A percentile compares a stretch with the other conserved stretches of the same genome.
Conservation (phyloP, 2,329 filamentous ascomycete species). For the Fusarium vanettenii region DNA sequence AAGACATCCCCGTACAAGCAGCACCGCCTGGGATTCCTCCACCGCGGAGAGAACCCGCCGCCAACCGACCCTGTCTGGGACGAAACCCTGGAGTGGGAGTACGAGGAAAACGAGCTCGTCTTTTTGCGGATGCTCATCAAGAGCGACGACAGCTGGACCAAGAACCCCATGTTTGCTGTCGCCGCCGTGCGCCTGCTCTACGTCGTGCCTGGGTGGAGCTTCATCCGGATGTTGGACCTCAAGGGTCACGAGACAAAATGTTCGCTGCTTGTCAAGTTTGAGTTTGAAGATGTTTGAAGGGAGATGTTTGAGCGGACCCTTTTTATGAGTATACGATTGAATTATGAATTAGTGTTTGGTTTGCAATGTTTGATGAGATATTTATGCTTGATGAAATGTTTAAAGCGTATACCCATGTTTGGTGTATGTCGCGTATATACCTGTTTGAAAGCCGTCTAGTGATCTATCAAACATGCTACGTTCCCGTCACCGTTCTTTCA, state of each 20-base stretch:
- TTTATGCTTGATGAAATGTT: slow-evolving; percentile 5
- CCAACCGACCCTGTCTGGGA: slow-evolving; percentile 74
- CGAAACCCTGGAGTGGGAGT: slow-evolving; percentile 75
- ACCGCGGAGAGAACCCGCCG: slow-evolving; percentile 68
- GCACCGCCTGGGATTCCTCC: slow-evolving; percentile 66
- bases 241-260: slow-evolving; percentile 73
- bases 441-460: neutral
- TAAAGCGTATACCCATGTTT: neutral
- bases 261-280: slow-evolving; percentile 70
- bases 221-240: slow-evolving; percentile 73
- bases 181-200: slow-evolving; percentile 70
- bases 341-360: slow-evolving; percentile 1
- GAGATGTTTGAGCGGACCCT: slow-evolving; percentile 22
- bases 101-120: slow-evolving; percentile 72
- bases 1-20: slow-evolving; percentile 72
- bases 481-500: neutral
- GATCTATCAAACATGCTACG: neutral
- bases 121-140: slow-evolving; percentile 76
- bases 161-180: slow-evolving; percentile 72
- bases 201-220: slow-evolving; percentile 67
- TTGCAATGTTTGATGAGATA: slow-evolving; percentile 1
- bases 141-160: slow-evolving; percentile 71
- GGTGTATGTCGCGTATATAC: neutral
- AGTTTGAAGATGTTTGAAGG: slow-evolving; percentile 56
- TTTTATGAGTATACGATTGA: slow-evolving; percentile 14